Conservation (phyloP, 1,139 yeast species). For the Protomyces inouyei region DNA sequence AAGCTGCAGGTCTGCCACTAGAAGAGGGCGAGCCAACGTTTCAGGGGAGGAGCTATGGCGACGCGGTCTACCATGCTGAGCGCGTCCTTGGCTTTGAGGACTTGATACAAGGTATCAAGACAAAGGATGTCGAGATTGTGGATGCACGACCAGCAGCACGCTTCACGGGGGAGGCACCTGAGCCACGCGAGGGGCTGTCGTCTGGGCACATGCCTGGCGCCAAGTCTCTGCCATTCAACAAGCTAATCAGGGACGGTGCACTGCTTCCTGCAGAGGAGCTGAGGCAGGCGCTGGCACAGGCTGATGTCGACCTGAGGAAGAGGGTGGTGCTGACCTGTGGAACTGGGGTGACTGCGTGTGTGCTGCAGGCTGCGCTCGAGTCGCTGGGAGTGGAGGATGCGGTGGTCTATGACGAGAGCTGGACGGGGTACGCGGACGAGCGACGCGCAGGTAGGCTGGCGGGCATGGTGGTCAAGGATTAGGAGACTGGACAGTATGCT, state of each 20-base stretch:
- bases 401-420: conserved; percentile 77
- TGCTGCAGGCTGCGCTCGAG: conserved; percentile 66
- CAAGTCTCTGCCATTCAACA: conserved; percentile 66
- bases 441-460: conserved; percentile 36
- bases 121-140: conserved; percentile 50
- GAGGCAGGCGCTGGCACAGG: conserved; percentile 44
- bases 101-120: conserved; percentile 48
- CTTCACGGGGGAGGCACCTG: conserved; percentile 73
- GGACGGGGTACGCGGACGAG: conserved; percentile 58
- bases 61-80: conserved; percentile 39
- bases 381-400: conserved; percentile 48
- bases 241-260: conserved; percentile 46
- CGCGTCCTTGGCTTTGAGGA: conserved; percentile 64
- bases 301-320: conserved; percentile 43
- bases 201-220: conserved; percentile 89
- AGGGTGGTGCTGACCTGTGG: conserved; percentile 88
- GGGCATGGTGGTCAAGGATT: conserved; percentile 35
- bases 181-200: conserved; percentile 79
- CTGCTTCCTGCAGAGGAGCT: conserved; percentile 49
- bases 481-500: neutral
- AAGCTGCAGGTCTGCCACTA: conserved; percentile 2
- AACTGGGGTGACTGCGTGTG: conserved; percentile 89
- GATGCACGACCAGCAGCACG: conserved; percentile 80
- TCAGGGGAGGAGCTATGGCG: conserved; percentile 38
- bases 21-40: neutral